Conservation (phyloP, 768 basidiomycete species). For the Amyloporia xantha region DNA sequence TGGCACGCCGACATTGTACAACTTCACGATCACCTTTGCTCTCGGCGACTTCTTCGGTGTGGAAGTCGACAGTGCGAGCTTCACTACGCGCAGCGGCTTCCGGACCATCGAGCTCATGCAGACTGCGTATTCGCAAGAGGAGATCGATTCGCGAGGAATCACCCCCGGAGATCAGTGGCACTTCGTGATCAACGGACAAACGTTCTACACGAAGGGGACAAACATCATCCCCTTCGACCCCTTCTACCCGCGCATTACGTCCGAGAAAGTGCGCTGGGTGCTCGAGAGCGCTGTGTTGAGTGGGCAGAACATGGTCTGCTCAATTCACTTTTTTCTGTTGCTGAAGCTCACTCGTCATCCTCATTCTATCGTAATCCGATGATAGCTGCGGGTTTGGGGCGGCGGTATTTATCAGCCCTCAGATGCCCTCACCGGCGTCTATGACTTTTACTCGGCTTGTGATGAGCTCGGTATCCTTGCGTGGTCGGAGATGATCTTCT, state of each 20-base stretch:
- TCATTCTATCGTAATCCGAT: too few species aligned
- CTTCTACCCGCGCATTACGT: conserved; percentile 46
- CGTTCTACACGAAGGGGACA: conserved; percentile 48
- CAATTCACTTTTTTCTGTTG: background rate
- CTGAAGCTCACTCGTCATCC: background rate
- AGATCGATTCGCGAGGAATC: conserved; percentile 40
- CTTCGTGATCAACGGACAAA: conserved; percentile 51
- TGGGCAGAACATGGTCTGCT: conserved; percentile 53
- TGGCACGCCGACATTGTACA: conserved; percentile 50
- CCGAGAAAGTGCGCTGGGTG: conserved; percentile 47
- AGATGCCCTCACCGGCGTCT: conserved; percentile 34
- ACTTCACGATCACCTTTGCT: conserved; percentile 37
- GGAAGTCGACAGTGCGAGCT: conserved; percentile 16
- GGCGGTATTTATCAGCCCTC: conserved; percentile 37
- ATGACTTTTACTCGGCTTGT: conserved; percentile 51
- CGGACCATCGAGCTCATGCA: conserved; percentile 50
- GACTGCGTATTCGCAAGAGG: conserved; percentile 37
- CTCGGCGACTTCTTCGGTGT: conserved; percentile 12
- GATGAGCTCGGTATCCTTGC: conserved; percentile 55
- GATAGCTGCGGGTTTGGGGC: conserved; percentile 52
- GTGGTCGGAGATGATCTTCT: conserved; percentile 58
- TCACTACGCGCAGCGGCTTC: conserved; percentile 46
- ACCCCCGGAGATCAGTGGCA: conserved; percentile 58
- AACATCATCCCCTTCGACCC: conserved; percentile 58
- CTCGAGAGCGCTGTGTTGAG: conserved; percentile 47